Base-by-base conservation (phyloP, 352 stramenopile genomes). In the Phytophthora sojae region DNA sequence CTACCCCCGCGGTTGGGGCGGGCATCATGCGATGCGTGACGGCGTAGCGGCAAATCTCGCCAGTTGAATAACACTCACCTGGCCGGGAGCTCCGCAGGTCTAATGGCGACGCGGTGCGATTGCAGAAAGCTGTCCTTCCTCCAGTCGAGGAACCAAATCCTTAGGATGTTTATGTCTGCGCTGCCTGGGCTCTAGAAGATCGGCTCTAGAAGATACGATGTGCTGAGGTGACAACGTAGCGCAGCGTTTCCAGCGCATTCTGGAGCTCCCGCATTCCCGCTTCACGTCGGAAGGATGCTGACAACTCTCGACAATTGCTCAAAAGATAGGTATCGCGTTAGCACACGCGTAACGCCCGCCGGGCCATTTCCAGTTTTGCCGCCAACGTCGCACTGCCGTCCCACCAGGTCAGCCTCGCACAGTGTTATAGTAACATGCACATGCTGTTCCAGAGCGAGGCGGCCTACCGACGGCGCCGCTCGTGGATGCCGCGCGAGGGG, bases 381-480 rank as follows among this genome's bases (percentile, higher is more conserved):
- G 19, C 17, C 50, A 53, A 55, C 63, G n/a, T 37, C 57, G 45
- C 64, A 50, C 39, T 6, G 35, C 47, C 2, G 29, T 60, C 44
- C 52, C 52, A 63, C 53, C 8, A 17, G 35, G 35, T 52, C 19
- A 61, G 19, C 14, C 39, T 2, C 29, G 12, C 26, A 30, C 6
- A 32, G 9, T 35, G 58, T 21, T 21, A 17, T 15, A 19, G 11
- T 42, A 63, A 11, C 39, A 76, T 76, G 69, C 69, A 76, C 58
- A 73, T 76, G 69, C 37, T 76, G 37, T 76, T 76, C 58, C 69
- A 76, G 58, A 76, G 64, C 49, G 47, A 69, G 39, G 23, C 35
- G 39, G 37, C 63, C 17, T 76, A 69, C 25, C 57, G 69, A 2
- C 62, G 29, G 12, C 63, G 69, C 6, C 63, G 69, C 15, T 52